Percentiles rank a stretch among this genome's conserved stretches.
phyloP scores from a whole-genome alignment of 352 stramenopile species.

The Phytophthora hybrid region DNA sequence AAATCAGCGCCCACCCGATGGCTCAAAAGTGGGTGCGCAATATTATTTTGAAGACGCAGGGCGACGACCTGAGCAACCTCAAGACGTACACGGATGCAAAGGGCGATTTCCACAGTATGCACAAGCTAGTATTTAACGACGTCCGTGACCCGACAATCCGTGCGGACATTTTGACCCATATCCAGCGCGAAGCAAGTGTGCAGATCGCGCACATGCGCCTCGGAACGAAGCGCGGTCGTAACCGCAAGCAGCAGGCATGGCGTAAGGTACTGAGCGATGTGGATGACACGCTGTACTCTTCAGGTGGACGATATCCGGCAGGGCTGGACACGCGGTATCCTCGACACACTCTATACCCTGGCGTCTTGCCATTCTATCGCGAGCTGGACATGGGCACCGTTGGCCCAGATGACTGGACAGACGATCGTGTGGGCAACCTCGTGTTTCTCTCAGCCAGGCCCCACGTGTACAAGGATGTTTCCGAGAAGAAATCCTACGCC shows the following conservation, averaged over 20 bases:
- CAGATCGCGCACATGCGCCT: slow-evolving; percentile 95
- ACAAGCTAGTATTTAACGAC: slow-evolving; percentile 98
- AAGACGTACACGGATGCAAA: slow-evolving; percentile 97
- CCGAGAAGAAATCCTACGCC: slow-evolving; percentile 97
- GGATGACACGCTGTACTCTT: slow-evolving; percentile 98
- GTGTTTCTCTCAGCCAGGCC: slow-evolving; percentile 98
- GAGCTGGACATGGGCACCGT: slow-evolving; percentile 96
- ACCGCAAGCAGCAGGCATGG: slow-evolving; percentile 92
- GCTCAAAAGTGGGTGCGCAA: slow-evolving; percentile 97
- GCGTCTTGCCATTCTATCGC: slow-evolving; percentile 98
- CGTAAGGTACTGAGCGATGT: slow-evolving; percentile 99
- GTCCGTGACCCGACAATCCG: slow-evolving; percentile 87
- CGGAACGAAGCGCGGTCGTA: slow-evolving; percentile 81
- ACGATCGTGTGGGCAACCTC: slow-evolving; percentile 95
- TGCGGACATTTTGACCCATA: slow-evolving; percentile 96
- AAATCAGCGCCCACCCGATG: slow-evolving; percentile 94
- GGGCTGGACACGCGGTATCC: slow-evolving; percentile 95
- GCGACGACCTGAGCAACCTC: slow-evolving; percentile 96
- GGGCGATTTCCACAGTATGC: slow-evolving; percentile 97
- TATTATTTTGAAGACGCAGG: slow-evolving; percentile 96
- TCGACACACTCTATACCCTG: slow-evolving; percentile 96
- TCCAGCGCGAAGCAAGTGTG: slow-evolving; percentile 93
- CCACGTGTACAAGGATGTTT: slow-evolving; percentile 99
- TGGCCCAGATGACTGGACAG: slow-evolving; percentile 90
- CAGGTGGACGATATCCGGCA: slow-evolving; percentile 95